These are phyloP conservation scores for Paralagenidium karlingii DNA, from an alignment of 352 stramenopile species.

Conservation along the genomic window DNA sequence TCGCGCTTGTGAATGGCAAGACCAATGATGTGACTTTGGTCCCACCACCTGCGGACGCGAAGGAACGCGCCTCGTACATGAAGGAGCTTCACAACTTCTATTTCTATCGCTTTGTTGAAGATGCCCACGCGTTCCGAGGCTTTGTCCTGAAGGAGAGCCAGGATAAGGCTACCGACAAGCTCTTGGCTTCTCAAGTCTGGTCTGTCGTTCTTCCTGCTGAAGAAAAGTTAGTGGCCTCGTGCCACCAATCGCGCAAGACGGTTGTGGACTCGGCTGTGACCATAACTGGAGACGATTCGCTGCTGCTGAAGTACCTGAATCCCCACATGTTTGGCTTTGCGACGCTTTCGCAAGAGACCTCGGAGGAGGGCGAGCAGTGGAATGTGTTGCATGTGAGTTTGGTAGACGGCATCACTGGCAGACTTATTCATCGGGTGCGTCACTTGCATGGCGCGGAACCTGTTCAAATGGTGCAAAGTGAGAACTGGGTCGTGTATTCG, in stretches of 20 bases:
- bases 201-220: conserved; percentile 51
- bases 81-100: conserved; percentile 55
- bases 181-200: conserved; percentile 44
- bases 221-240: conserved; percentile 36
- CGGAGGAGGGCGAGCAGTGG: conserved; percentile 15
- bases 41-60: conserved; percentile 19
- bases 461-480: conserved; percentile 67
- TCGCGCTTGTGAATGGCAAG: conserved; percentile 39
- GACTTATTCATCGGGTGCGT: conserved; percentile 86
- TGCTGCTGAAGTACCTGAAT: conserved; percentile 98
- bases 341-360: conserved; percentile 50
- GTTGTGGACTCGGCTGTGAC: conserved; percentile 70
- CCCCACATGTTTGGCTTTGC: conserved; percentile 90
- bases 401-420: conserved; percentile 90
- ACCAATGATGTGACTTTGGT: conserved; percentile 45
- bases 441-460: conserved; percentile 64
- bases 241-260: conserved; percentile 38
- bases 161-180: conserved; percentile 7
- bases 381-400: conserved; percentile 81
- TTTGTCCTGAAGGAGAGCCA: conserved; percentile 32
- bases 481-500: conserved; percentile 96
- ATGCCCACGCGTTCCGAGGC: conserved; percentile 27
- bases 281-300: conserved; percentile 89
- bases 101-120: conserved; percentile 61
- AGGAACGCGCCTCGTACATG: conserved; percentile 3